Conservation (phyloP, 495 filamentous ascomycete species). For the Penicillium canariense region DNA sequence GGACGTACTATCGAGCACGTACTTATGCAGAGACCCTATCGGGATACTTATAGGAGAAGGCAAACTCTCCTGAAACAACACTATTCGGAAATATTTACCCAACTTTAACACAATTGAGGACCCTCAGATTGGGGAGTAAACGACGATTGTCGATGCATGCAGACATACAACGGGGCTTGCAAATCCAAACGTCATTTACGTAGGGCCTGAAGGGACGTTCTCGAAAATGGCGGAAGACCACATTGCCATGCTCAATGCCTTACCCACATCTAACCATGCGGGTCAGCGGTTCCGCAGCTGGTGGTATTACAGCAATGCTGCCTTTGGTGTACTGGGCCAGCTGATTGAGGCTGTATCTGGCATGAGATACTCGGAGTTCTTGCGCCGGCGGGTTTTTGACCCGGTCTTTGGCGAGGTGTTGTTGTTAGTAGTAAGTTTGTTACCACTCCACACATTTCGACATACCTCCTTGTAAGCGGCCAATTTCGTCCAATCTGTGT, state of each 20-base stretch:
- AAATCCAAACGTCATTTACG: slow-evolving; percentile 21
- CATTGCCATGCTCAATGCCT: slow-evolving; percentile 29
- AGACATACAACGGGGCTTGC: slow-evolving; percentile 48
- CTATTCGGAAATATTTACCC: slow-evolving; percentile 20
- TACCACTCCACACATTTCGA: slow-evolving; percentile 4
- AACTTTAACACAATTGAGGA: slow-evolving; percentile 21
- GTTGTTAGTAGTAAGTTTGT: slow-evolving; percentile 15
- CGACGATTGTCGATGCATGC: slow-evolving; percentile 46
- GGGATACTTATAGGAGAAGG: background rate
- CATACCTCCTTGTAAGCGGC: no score
- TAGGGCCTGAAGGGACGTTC: slow-evolving; percentile 9
- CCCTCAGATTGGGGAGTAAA: slow-evolving; percentile 21
- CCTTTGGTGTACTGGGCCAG: slow-evolving; percentile 40
- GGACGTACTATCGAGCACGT: no score
- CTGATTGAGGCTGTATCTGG: slow-evolving; percentile 43
- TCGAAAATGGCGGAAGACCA: slow-evolving; percentile 11
- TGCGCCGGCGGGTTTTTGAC: slow-evolving; percentile 42
- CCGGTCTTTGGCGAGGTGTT: no score
- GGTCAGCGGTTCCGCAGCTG: slow-evolving; percentile 27
- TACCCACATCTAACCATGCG: slow-evolving; percentile 22
- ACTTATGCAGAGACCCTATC: no score
- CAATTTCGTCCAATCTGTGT: no score
- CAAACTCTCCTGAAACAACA: slow-evolving; percentile 16
- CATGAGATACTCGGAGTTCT: slow-evolving; percentile 33
- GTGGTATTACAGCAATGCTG: slow-evolving; percentile 46